Conservation (phyloP, 805 yeast species). For the Naumovozyma baii region DNA sequence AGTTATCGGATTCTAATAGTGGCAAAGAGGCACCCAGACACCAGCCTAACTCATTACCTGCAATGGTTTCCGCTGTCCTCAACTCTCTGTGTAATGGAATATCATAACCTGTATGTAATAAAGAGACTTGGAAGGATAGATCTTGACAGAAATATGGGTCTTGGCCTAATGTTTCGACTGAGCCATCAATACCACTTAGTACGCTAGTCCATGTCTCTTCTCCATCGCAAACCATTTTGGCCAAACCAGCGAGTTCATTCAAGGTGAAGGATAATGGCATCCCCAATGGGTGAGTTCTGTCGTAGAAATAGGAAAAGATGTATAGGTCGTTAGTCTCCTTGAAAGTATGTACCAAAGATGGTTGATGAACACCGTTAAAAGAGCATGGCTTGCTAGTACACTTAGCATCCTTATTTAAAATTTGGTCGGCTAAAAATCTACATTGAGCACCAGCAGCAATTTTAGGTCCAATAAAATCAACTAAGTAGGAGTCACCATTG, state of each 20-base stretch:
- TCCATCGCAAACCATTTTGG: constrained; percentile 81
- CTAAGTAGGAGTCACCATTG: constrained; percentile 38
- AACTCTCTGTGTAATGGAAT: constrained; percentile 84
- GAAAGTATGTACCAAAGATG: constrained; percentile 75
- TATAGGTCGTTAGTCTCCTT: constrained; percentile 64
- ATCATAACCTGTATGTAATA: constrained; percentile 94
- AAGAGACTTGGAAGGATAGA: constrained; percentile 77
- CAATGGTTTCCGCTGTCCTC: constrained; percentile 83
- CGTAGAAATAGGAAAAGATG: constrained; percentile 91
- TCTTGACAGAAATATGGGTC: constrained; percentile 96
- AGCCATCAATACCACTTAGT: constrained; percentile 55
- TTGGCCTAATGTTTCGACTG: constrained; percentile 52
- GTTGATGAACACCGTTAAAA: constrained; percentile 96
- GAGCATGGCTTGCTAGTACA: constrained; percentile 81
- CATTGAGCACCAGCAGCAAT: constrained; percentile 74
- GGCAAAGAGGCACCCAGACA: constrained; percentile 97
- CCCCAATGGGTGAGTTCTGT: constrained; percentile 87
- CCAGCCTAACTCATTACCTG: constrained; percentile 93
- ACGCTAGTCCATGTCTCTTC: constrained; percentile 60
- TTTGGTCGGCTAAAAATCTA: constrained; percentile 69
- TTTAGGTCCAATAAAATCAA: constrained; percentile 57
- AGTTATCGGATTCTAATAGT: constrained; percentile 57
- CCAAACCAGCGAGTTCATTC: constrained; percentile 71
- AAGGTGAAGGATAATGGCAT: constrained; percentile 87
- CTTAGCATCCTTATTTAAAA: constrained; percentile 71